phyloP scores from a whole-genome alignment of 805 yeast species.

The Lachancea fermentati region DNA sequence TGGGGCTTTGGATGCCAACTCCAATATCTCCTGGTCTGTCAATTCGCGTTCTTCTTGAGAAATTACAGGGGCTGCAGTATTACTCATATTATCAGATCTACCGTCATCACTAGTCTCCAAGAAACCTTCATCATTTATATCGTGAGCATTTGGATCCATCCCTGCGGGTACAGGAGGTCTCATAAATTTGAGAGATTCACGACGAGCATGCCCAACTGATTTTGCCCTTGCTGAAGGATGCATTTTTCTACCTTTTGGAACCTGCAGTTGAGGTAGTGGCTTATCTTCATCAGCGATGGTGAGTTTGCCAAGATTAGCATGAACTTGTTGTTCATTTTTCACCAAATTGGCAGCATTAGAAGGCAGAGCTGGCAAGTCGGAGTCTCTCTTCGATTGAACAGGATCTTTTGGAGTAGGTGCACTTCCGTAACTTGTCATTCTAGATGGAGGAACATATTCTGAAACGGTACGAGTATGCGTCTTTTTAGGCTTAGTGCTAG shows the following conservation, averaged over 20 bases:
- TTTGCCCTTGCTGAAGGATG: constrained; percentile 89
- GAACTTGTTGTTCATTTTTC: constrained; percentile 27
- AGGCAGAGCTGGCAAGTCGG: constrained; percentile 32
- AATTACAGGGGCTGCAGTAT: constrained; percentile 4
- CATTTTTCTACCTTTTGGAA: constrained; percentile 31
- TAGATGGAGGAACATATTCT: constrained; percentile 28
- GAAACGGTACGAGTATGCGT: constrained; percentile 38
- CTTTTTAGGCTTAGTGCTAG: constrained; percentile 15
- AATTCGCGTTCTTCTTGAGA: constrained; percentile 27
- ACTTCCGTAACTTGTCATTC: constrained; percentile 26
- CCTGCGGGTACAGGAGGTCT: constrained; percentile 33
- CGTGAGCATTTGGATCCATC: constrained; percentile 29
- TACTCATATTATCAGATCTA: constrained; percentile 45
- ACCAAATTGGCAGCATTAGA: constrained; percentile 30
- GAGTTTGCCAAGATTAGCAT: constrained; percentile 18
- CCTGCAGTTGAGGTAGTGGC: constrained; percentile 21
- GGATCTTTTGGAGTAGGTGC: constrained; percentile 3
- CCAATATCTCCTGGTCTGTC: constrained; percentile 45
- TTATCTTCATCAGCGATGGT: constrained; percentile 17
- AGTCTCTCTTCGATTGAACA: constrained; percentile 18
- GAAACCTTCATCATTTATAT: constrained; percentile 38
- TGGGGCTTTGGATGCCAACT: constrained; percentile 50
- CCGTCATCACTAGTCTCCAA: constrained; percentile 41
- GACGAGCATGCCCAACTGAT: constrained; percentile 65
- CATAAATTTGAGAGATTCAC: constrained; percentile 44